Evolutionary conservation across 371 early-diverging fungal species (phyloP).

Genomic region (Mucor piriformis): DNA sequence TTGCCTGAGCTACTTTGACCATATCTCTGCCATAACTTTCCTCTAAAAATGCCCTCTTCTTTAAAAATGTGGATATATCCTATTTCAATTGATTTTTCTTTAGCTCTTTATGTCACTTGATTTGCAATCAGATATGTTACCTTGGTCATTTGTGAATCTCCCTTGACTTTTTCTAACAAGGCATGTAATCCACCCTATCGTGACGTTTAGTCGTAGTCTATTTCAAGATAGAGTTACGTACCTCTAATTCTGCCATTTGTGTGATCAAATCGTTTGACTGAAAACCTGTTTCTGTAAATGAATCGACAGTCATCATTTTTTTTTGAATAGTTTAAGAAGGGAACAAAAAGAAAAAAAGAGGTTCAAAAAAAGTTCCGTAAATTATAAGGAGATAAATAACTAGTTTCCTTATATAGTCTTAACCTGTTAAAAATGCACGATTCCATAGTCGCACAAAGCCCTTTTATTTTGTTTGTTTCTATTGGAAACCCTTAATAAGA

Average conservation of each 20-base stretch:
- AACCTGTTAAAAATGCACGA: too few relatives aligned
- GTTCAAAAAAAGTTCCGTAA: conserved; percentile 8
- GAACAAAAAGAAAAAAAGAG: conserved; percentile 4
- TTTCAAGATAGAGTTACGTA: not conserved
- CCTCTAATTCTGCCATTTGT: conserved; percentile 34
- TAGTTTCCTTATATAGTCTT: conserved; percentile 5
- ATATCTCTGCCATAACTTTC: conserved; percentile 63
- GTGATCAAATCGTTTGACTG: conserved; percentile 20
- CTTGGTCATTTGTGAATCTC: conserved; percentile 27
- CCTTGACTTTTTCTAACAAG: conserved; percentile 29
- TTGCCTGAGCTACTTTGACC: conserved; percentile 50
- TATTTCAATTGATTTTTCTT: conserved; percentile 3
- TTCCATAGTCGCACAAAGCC: too few relatives aligned
- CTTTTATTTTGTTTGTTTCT: too few relatives aligned
- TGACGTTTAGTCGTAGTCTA: not conserved
- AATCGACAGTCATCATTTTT: conserved; percentile 25
- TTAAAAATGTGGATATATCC: conserved; percentile 59
- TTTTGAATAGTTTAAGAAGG: not conserved
- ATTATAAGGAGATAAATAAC: conserved; percentile 4
- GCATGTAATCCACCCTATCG: conserved; percentile 28
- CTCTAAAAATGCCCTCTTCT: conserved; percentile 63
- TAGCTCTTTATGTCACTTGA: not conserved
- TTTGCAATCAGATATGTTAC: not conserved
- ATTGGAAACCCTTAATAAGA: too few relatives aligned
- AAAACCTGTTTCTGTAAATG: conserved; percentile 1